phyloP scores from a whole-genome alignment of 331 rosid species.

The Acacia pycnantha region DNA sequence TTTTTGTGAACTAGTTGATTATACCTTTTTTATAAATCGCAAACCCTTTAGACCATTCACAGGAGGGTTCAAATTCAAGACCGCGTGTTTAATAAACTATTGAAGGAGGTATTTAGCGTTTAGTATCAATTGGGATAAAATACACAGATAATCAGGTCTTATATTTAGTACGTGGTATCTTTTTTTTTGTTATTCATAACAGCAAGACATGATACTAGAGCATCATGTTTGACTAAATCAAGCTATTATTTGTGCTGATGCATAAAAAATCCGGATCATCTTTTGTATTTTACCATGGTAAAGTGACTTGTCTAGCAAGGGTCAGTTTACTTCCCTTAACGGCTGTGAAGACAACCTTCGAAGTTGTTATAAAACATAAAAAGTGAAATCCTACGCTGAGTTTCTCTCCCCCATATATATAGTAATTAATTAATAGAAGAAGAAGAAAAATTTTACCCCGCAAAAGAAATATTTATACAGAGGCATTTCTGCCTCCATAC shows the following conservation, averaged over 20 bases:
- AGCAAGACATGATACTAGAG: neutral
- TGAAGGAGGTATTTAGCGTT: no score
- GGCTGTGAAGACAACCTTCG: neutral
- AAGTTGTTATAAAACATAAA: neutral
- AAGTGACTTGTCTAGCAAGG: neutral
- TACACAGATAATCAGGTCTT: no score
- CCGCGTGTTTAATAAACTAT: no score
- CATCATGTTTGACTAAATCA: neutral
- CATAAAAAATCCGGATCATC: neutral
- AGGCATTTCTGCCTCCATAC: neutral
- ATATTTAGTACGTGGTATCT: no score
- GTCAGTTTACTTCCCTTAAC: neutral
- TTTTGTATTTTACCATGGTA: neutral
- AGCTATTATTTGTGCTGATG: neutral
- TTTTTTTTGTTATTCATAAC: no score
- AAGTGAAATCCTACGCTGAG: neutral
- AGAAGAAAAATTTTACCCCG: neutral
- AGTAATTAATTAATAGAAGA: neutral
- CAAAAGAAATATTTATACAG: neutral
- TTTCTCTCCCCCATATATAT: neutral
- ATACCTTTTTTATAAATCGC: no score
- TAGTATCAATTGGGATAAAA: no score
- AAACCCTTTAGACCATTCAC: no score
- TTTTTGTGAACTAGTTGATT: no score
- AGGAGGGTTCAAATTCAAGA: no score